A percentile compares a stretch with the other conserved stretches of the same genome.
phyloP scores from a whole-genome alignment of 179 eudicot genomes.

The Carnegiea gigantea region DNA sequence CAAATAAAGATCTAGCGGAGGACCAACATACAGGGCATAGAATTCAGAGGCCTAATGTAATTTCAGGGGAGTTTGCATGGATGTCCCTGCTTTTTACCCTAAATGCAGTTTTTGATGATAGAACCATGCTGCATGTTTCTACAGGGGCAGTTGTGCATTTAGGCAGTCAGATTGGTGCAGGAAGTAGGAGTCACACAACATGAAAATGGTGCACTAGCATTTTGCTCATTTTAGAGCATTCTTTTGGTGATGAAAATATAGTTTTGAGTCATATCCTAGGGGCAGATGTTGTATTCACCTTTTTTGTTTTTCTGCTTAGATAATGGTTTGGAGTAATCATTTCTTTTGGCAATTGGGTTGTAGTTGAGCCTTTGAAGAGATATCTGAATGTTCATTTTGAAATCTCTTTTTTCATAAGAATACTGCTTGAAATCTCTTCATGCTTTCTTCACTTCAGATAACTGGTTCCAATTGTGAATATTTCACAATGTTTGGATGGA shows the following conservation, averaged over 20 bases:
- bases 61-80: neutral
- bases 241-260: neutral
- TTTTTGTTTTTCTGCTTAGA: neutral
- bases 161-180: neutral
- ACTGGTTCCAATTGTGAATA: neutral
- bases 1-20: neutral
- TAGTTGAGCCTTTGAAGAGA: neutral
- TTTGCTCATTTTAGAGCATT: neutral
- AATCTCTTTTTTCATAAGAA: neutral
- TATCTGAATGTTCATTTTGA: neutral
- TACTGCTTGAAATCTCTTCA: neutral
- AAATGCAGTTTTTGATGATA: neutral
- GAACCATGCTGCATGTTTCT: neutral
- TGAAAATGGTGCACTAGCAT: neutral
- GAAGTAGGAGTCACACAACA: neutral
- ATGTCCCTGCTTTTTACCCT: neutral
- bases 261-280: neutral
- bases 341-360: neutral
- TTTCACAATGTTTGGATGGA: neutral
- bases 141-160: neutral
- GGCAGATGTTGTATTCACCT: neutral
- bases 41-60: conserved; percentile 30
- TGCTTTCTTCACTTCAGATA: neutral
- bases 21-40: neutral
- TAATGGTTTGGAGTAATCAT: neutral